Conservation (phyloP, 345 rosid genomes). For the Boechera divaricarpa region DNA sequence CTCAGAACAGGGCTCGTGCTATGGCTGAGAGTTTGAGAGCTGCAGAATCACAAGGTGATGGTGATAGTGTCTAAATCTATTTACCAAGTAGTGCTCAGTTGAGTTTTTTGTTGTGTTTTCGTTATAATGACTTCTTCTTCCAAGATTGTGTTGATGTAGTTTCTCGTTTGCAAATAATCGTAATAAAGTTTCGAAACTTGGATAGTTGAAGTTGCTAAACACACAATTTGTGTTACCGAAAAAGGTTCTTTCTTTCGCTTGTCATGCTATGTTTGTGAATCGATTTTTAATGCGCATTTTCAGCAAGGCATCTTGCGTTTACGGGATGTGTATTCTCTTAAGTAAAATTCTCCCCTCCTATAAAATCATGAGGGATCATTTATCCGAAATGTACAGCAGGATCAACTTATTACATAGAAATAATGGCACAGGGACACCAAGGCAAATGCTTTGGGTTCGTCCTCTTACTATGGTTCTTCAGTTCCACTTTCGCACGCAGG, state of each 20-base stretch:
- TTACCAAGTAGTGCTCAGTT: conserved; percentile 6
- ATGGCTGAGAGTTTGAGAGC: conserved; percentile 67
- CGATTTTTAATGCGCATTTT: conserved; percentile 22
- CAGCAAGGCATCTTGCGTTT: conserved; percentile 33
- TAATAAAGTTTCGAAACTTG: conserved; percentile 23
- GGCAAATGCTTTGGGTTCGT: conserved; percentile 45
- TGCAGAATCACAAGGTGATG: conserved; percentile 56
- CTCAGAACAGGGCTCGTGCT: conserved; percentile 68
- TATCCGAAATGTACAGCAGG: conserved; percentile 15
- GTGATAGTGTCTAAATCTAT: conserved; percentile 50
- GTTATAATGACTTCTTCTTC: conserved; percentile 13
- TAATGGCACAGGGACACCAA: conserved; percentile 48
- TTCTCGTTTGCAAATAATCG: conserved; percentile 41
- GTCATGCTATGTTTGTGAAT: conserved; percentile 43
- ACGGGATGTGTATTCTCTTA: conserved; percentile 13
- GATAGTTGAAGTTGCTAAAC: conserved; percentile 38
- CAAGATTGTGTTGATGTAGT: conserved; percentile 21
- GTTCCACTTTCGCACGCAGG: conserved; percentile 54
- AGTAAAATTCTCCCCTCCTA: conserved; percentile 19
- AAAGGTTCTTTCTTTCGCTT: background rate
- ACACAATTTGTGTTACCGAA: conserved; percentile 35
- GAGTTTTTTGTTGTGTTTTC: conserved; percentile 15
- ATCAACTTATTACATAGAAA: conserved; percentile 20
- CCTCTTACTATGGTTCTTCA: conserved; percentile 48
- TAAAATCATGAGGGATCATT: conserved; percentile 30